Conservation (phyloP, 331 rosid genomes). For the Erythrophleum ivorense region DNA sequence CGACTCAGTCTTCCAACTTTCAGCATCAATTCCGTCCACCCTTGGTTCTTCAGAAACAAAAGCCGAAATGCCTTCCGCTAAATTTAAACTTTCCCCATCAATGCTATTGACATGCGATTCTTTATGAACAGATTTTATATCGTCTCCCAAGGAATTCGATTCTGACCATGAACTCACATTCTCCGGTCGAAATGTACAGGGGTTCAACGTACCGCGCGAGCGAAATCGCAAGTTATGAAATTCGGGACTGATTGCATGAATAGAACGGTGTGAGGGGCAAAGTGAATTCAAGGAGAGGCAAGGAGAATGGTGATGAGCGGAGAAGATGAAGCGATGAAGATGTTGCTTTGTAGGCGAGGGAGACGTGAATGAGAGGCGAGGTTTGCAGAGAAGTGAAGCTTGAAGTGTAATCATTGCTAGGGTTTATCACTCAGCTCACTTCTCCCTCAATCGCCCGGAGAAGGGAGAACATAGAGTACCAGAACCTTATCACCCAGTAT, state of each 20-base stretch:
- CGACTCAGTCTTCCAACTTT: neutral
- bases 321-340: constrained; percentile 19
- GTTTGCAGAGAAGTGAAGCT: constrained; percentile 70
- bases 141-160: constrained; percentile 29
- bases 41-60: neutral
- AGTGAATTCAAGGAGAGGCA: constrained; percentile 24
- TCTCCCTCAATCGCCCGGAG: neutral
- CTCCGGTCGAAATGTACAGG: constrained; percentile 55
- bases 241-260: neutral
- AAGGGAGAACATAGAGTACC: neutral
- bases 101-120: constrained; percentile 6
- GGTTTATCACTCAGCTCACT: constrained; percentile 45
- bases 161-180: constrained; percentile 42
- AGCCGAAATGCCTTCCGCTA: neutral
- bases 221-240: constrained; percentile 30
- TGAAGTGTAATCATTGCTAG: constrained; percentile 65
- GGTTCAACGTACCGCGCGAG: constrained; percentile 6
- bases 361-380: constrained; percentile 45
- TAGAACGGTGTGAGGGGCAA: constrained; percentile 17
- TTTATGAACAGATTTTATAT: constrained; percentile 22
- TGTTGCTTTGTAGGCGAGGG: constrained; percentile 42
- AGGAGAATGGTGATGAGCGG: neutral
- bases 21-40: neutral
- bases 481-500: neutral
- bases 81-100: neutral